Percentiles rank a stretch among this genome's conserved stretches.
Conservation (phyloP, 2,329 filamentous ascomycete species). For the Venturiaceae sp. region DNA sequence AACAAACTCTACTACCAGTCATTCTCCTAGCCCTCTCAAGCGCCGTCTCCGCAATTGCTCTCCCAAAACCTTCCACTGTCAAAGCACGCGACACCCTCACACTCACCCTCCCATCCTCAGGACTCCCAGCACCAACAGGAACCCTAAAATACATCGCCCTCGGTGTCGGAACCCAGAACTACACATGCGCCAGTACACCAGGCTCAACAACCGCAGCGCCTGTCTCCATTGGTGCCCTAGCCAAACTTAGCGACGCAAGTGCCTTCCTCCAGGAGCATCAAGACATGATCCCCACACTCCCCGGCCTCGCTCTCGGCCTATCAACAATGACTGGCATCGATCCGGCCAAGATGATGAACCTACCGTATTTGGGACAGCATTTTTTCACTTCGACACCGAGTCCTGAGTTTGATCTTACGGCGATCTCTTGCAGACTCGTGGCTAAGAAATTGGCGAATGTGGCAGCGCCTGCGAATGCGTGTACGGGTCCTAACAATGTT, state of each 20-base stretch:
- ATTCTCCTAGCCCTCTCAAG: background rate
- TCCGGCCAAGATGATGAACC: background rate
- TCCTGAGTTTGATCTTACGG: constrained; percentile 51
- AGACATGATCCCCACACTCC: background rate
- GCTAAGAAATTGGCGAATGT: constrained; percentile 40
- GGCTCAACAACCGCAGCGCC: constrained; percentile 19
- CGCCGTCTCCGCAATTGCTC: background rate
- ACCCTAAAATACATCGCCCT: constrained; percentile 38
- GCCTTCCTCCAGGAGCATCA: constrained; percentile 38
- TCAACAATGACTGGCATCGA: background rate
- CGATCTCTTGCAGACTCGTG: constrained; percentile 28
- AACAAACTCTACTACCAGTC: background rate
- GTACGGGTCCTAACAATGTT: constrained; percentile 23
- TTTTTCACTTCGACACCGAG: constrained; percentile 46
- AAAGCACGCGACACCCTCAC: background rate
- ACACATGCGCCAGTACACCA: constrained; percentile 42
- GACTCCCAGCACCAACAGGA: background rate
- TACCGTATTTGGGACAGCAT: constrained; percentile 51
- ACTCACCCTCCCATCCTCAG: background rate
- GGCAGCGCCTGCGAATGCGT: constrained; percentile 39
- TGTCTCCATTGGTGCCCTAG: constrained; percentile 43
- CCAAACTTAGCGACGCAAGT: constrained; percentile 50
- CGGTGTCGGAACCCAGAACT: constrained; percentile 60
- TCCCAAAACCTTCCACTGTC: background rate
- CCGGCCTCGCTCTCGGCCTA: background rate